phyloP scores from a whole-genome alignment of 2,329 filamentous ascomycete species.

The Pseudogymnoascus sp. region DNA sequence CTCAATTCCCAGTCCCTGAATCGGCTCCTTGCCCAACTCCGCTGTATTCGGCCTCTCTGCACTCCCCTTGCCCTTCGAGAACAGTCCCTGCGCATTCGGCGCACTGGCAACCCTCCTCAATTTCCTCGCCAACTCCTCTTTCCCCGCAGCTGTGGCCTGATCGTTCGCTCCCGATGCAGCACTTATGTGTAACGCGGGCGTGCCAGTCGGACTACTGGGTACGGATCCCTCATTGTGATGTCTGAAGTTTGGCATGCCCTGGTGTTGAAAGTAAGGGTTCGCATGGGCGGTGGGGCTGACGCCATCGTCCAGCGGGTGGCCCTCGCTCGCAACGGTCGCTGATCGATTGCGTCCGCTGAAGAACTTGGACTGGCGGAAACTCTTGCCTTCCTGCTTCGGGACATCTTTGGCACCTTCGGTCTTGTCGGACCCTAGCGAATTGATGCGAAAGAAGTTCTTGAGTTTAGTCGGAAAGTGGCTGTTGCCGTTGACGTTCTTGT shows the following conservation, averaged over 20 bases:
- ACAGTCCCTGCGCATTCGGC: conserved; percentile 91
- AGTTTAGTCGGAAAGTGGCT: conserved; percentile 60
- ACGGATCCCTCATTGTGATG: conserved; percentile 94
- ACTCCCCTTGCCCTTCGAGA: conserved; percentile 52
- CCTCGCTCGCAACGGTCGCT: conserved; percentile 85
- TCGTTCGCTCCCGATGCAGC: conserved; percentile 57
- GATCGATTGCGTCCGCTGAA: conserved; percentile 83
- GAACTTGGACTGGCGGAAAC: conserved; percentile 79
- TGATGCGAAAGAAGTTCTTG: conserved; percentile 67
- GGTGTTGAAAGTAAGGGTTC: conserved; percentile 96
- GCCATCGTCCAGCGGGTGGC: conserved; percentile 79
- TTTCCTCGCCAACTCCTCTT: conserved; percentile 90
- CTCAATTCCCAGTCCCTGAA: conserved; percentile 47
- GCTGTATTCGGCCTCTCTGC: conserved; percentile 73
- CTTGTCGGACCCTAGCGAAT: conserved; percentile 39
- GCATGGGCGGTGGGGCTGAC: conserved; percentile 88
- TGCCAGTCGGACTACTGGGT: conserved; percentile 70
- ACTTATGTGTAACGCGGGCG: conserved; percentile 68
- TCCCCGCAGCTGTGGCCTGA: conserved; percentile 66
- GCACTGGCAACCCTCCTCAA: conserved; percentile 90
- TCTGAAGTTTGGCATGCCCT: conserved; percentile 84
- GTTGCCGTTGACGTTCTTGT: conserved; percentile 46
- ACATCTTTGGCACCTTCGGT: conserved; percentile 24
- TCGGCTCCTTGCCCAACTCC: conserved; percentile 76
- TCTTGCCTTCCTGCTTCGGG: conserved; percentile 31